A percentile compares a stretch with the other conserved stretches of the same genome.
Evolutionary conservation across 73 alveolate species (phyloP).

Genomic region (Tetrahymena elliotti): DNA sequence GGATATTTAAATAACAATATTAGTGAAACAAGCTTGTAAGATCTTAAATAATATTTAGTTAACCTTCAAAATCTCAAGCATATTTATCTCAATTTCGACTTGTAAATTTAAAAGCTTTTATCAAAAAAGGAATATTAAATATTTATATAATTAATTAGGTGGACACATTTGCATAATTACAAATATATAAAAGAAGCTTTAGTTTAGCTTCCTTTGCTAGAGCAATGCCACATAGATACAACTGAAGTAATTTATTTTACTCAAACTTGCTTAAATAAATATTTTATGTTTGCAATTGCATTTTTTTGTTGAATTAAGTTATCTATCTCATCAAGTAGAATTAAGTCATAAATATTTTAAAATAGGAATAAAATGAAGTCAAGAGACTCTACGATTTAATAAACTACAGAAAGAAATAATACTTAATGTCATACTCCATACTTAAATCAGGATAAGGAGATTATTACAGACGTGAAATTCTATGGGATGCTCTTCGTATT

Average conservation of each 20-base stretch:
- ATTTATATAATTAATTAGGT: background rate
- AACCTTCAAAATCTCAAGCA: background rate
- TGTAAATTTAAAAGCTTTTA: background rate
- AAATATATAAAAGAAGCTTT: background rate
- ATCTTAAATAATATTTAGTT: background rate
- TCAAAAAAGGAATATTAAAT: background rate
- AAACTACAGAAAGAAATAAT: background rate
- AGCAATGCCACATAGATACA: background rate
- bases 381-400: background rate
- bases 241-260: background rate
- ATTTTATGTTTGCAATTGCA: background rate
- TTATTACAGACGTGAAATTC: background rate
- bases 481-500: background rate
- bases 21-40: background rate
- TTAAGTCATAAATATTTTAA: background rate
- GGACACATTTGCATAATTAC: background rate
- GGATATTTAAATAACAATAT: background rate
- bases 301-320: background rate
- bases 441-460: background rate
- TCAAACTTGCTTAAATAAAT: too few relatives aligned
- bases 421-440: background rate
- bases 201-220: background rate
- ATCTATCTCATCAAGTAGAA: background rate
- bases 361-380: background rate
- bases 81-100: background rate